Evolutionary conservation across 192 early-diverging fungal genomes (phyloP).

Genomic region (Backusella circina): DNA sequence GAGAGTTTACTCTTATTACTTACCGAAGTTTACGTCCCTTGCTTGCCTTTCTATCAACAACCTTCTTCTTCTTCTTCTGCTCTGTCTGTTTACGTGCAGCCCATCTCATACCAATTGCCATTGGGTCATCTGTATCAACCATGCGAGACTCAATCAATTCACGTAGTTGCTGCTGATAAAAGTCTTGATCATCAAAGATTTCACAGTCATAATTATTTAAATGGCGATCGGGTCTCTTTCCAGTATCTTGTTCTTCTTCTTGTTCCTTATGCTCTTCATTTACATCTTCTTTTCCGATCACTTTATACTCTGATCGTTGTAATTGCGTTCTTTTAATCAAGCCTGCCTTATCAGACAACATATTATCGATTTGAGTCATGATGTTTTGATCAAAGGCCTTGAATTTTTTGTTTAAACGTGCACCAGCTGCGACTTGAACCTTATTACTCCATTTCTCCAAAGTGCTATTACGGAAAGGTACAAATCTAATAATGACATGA

Average conservation of each 20-base stretch:
- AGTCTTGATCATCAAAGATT: constrained; percentile 96
- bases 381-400: constrained; percentile 86
- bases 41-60: constrained; percentile 84
- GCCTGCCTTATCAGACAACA: constrained; percentile 68
- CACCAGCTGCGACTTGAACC: constrained; percentile 67
- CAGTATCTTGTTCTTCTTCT: constrained; percentile 31
- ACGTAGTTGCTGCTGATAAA: constrained; percentile 89
- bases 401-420: constrained; percentile 84
- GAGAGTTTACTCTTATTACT: neutral
- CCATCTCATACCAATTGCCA: constrained; percentile 79
- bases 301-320: constrained; percentile 68
- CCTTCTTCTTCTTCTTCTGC: constrained; percentile 67
- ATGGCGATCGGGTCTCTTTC: constrained; percentile 50
- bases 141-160: constrained; percentile 95
- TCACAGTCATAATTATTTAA: constrained; percentile 75
- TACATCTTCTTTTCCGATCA: constrained; percentile 41
- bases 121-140: constrained; percentile 87
- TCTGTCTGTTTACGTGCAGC: constrained; percentile 65
- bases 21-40: constrained; percentile 88
- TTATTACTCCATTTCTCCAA: constrained; percentile 95
- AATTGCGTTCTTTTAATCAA: constrained; percentile 86
- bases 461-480: constrained; percentile 77
- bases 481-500: constrained; percentile 47
- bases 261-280: constrained; percentile 8
- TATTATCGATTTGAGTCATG: constrained; percentile 27